Evolutionary conservation across 202 grass and related monocot species (phyloP).

Genomic region (Sporobolus alterniflorus): DNA sequence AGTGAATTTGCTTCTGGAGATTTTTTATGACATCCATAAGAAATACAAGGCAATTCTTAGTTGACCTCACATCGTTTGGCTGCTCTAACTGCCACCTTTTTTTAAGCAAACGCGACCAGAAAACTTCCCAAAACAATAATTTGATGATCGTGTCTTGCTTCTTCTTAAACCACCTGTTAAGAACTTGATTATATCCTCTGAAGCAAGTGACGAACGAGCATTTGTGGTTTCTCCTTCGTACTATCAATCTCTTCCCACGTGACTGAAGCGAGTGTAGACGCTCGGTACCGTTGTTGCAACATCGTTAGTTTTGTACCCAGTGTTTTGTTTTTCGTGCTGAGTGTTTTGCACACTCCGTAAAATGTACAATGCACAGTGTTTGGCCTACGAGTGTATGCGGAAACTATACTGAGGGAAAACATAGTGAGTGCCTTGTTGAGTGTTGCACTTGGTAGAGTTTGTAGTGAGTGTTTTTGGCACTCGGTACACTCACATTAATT

Average conservation of each 20-base stretch:
- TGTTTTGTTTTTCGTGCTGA: too few relatives aligned
- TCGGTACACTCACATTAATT: constrained; percentile 88
- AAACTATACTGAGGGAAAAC: too few relatives aligned
- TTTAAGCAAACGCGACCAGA: constrained; percentile 92
- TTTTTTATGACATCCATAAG: constrained; percentile 65
- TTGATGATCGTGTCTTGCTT: constrained; percentile 86
- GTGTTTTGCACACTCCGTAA: too few relatives aligned
- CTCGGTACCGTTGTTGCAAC: constrained; percentile 74
- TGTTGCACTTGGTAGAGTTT: too few relatives aligned
- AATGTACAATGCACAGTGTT: too few relatives aligned
- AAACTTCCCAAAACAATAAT: constrained; percentile 97
- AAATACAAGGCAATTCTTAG: constrained; percentile 78
- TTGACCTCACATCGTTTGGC: constrained; percentile 65
- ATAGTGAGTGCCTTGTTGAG: too few relatives aligned
- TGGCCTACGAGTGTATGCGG: too few relatives aligned
- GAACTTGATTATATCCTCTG: constrained; percentile 87
- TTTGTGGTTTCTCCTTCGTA: constrained; percentile 60
- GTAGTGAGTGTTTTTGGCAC: constrained; percentile 67
- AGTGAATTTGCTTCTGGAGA: constrained; percentile 68
- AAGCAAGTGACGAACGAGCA: constrained; percentile 75
- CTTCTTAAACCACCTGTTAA: constrained; percentile 91
- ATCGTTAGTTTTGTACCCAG: too few relatives aligned
- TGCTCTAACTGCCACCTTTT: constrained; percentile 95
- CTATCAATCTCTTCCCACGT: too few relatives aligned
- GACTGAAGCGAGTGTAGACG: too few relatives aligned